These are phyloP conservation scores for Solanum clarkiae DNA, from an alignment of 257 asterid genomes.

Conservation along the genomic window DNA sequence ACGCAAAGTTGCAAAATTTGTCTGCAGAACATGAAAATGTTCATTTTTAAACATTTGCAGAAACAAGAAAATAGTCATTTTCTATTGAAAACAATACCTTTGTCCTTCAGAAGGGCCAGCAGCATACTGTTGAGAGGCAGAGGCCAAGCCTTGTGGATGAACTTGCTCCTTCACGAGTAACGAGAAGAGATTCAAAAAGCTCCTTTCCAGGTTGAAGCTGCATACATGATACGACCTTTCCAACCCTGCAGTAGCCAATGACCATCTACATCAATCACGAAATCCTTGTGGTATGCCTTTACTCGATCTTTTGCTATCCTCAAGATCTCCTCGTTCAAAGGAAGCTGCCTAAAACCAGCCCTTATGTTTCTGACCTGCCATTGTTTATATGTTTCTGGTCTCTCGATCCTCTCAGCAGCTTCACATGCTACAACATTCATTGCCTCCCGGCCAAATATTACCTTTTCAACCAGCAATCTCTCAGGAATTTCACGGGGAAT, in stretches of 20 bases:
- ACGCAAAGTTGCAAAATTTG: not conserved
- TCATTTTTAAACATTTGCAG: not conserved
- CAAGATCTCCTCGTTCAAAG: slow-evolving; percentile 24
- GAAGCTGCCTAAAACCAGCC: slow-evolving; percentile 30
- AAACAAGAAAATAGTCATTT: not conserved
- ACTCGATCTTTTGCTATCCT: slow-evolving; percentile 13
- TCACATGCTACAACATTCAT: slow-evolving; percentile 42
- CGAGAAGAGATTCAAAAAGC: not conserved
- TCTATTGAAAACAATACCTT: not conserved
- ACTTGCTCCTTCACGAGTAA: not conserved
- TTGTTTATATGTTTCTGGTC: slow-evolving; percentile 43
- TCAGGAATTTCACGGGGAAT: slow-evolving; percentile 29
- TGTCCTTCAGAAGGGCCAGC: not conserved
- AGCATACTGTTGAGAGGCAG: not conserved
- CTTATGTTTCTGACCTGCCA: slow-evolving; percentile 24
- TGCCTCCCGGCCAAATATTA: slow-evolving; percentile 27
- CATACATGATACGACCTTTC: slow-evolving; percentile 30
- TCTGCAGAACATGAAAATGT: not conserved
- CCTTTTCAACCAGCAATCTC: slow-evolving; percentile 23
- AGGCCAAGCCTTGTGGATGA: not conserved
- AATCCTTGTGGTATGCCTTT: slow-evolving; percentile 20
- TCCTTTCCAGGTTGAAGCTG: slow-evolving; percentile 25
- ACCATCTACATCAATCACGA: slow-evolving; percentile 24
- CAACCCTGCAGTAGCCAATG: slow-evolving; percentile 35
- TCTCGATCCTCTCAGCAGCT: slow-evolving; percentile 33